These are phyloP conservation scores for Candida anglica DNA, from an alignment of 805 yeast species.

Conservation along the genomic window DNA sequence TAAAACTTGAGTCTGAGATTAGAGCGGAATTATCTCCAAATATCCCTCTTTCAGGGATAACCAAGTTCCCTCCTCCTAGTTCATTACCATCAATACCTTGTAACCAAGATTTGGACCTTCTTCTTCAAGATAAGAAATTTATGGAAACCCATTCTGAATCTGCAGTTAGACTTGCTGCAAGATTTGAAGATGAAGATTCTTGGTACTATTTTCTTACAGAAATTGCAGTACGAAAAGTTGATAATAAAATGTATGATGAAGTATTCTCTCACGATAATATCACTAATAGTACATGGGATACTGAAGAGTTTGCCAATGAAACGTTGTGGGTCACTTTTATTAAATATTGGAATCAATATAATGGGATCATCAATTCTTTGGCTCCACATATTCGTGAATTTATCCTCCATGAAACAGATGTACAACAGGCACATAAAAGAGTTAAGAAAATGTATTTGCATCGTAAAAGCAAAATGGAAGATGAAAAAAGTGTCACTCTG, in stretches of 20 bases:
- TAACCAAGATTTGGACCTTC: slow-evolving; percentile 7
- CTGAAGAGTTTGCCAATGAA: slow-evolving; percentile 14
- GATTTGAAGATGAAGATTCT: slow-evolving; percentile 22
- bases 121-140: slow-evolving; percentile 7
- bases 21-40: slow-evolving; percentile 30
- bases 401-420: slow-evolving; percentile 27
- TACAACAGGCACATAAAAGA: slow-evolving; percentile 23
- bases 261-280: slow-evolving; percentile 15
- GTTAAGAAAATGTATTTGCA: slow-evolving; percentile 19
- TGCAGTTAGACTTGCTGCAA: slow-evolving; percentile 19
- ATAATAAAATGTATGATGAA: slow-evolving; percentile 33
- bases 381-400: slow-evolving; percentile 29
- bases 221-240: slow-evolving; percentile 36
- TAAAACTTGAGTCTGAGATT: slow-evolving; percentile 35
- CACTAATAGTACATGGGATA: slow-evolving; percentile 18
- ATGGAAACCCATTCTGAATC: slow-evolving; percentile 17
- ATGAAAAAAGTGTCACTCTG: slow-evolving; percentile 5
- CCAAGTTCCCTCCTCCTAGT: slow-evolving; percentile 25
- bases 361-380: slow-evolving; percentile 33
- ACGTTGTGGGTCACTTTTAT: slow-evolving; percentile 23
- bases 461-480: slow-evolving; percentile 7
- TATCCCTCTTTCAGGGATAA: slow-evolving; percentile 29
- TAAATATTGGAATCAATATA: slow-evolving; percentile 32
- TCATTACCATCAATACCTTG: slow-evolving; percentile 29
- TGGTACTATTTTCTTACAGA: slow-evolving; percentile 40